Base-by-base conservation (phyloP, 441 rosid species). In the Populus hybrid region DNA sequence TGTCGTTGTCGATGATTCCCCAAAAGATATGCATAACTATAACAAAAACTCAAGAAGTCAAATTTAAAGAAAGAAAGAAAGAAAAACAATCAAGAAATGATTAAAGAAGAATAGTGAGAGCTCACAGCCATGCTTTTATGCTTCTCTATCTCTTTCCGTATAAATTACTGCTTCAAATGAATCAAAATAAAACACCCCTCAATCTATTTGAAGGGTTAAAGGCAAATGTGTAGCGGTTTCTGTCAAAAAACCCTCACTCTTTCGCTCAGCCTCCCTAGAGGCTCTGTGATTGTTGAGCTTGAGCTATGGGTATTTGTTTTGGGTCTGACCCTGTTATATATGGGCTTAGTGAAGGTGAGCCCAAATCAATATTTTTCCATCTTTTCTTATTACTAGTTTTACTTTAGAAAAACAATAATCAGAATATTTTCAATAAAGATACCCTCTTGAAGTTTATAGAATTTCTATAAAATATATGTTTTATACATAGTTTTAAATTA, bases 21-120 rank as follows among this genome's bases (percentile, higher is more conserved):
- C 89, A 36, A 85, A 83, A 46, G 88, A 83, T 73, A 86, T 77
- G 19, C 80, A 72, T 70, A 90, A 80, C 89, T 90, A 85, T 24
- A 46, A 75, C 12, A 9, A 5, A 9, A 74, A 69, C 14, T 11
- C 42, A 30, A 30, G 32, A 30, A 30, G 32, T 30, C 32, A 30
- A 30, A 30, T 30, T 30, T 30, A 30, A 30, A 30, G 32, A 30
- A 3, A 30, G 32, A 28, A 28, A 26, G 28, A 26, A 30, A 30
- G 3, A 3, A 30, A 69, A 28, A 16, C 42, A 40, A 21, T 12
- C 2, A 23, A 38, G 2, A 42, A 36, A 42, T 23, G 53, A 34
- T 34, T 71, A 23, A n/a, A 71, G 16, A 57, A 30, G 23, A 3
- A 10, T 7, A 34, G 30, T 34, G n/a, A 64, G 19, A 32, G 1